These are phyloP conservation scores for Cutaneotrichosporon cyanovorans DNA, from an alignment of 1,284 basidiomycete species.

Conservation along the genomic window DNA sequence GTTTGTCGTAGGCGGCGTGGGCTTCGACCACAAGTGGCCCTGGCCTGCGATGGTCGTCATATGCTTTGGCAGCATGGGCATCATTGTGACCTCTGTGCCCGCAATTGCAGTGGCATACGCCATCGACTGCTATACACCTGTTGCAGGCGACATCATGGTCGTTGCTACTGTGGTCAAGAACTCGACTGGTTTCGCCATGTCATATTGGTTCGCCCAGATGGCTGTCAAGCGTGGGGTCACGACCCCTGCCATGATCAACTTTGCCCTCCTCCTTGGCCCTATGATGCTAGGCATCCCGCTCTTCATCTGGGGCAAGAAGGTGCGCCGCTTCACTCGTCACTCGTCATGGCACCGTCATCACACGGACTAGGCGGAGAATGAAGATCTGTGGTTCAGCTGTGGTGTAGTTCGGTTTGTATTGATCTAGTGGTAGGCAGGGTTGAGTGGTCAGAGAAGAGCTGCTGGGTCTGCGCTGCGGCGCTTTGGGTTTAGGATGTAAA, in stretches of 20 bases:
- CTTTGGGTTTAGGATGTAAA: too few species aligned
- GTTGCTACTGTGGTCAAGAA: constrained; percentile 16
- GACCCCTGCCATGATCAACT: constrained; percentile 10
- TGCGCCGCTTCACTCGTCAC: constrained; percentile 9
- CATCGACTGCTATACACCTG: constrained; percentile 16
- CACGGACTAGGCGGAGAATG: too few species aligned
- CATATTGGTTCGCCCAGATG: constrained; percentile 11
- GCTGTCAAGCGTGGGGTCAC: constrained; percentile 3
- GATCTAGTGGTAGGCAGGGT: too few species aligned
- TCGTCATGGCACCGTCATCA: constrained; percentile 13
- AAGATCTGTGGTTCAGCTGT: too few species aligned
- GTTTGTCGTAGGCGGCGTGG: constrained; percentile 10
- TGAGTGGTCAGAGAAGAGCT: too few species aligned
- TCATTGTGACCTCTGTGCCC: constrained; percentile 9
- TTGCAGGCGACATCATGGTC: constrained; percentile 16
- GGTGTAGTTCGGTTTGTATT: too few species aligned
- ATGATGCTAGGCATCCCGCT: constrained; percentile 11
- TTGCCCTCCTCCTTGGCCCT: constrained; percentile 8
- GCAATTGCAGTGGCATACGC: constrained; percentile 14
- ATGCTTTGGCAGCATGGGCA: constrained; percentile 9
- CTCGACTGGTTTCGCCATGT: constrained; percentile 12
- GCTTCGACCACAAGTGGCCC: constrained; percentile 5
- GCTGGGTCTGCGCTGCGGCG: too few species aligned
- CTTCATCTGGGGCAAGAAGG: constrained; percentile 14
- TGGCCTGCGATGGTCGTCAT: constrained; percentile 10